Base-by-base conservation (phyloP, 441 rosid genomes). In the Mallotus repandus region DNA sequence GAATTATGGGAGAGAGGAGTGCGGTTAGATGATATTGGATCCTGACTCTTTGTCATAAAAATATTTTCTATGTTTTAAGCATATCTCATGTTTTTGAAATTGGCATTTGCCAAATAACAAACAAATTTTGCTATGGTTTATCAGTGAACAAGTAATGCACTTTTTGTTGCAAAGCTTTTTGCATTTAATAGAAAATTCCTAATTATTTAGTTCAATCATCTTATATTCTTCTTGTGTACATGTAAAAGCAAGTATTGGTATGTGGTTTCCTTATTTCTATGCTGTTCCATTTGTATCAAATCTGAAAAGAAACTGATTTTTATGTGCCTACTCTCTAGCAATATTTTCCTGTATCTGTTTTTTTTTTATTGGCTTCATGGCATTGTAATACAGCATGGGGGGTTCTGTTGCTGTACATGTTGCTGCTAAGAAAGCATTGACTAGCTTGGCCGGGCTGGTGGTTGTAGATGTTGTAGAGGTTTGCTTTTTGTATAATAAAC, bases 391-490 rank as follows among this genome's bases (percentile, higher is more conserved):
- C 84, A 96, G 99, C 84, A 92, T 96, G 98, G 99, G 99, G 74
- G 99, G 98, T 48, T 92, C 99, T 10, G 94, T 96, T n/a, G 97
- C 97, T 64, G 90, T 96, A 68, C 98, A 96, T 77, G 89, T 96
- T 77, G 96, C 99, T 74, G 97, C 97, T 19, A 89, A 78, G 82
- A 96, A 86, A 84, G 77, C 75, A 54, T 83, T 93, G 52, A 83
- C 77, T 72, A 88, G 80, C 81, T 85, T 96, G 89, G 90, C 93
- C 69, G 99, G 99, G 61, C 76, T 96, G 81, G 88, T 96, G 72
- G 92, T 96, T 70, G 92, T 95, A 71, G 99, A 95, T 82, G 99
- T 96, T 76, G 97, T 96, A 32, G 99, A 93, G 98, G 99, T 92
- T 77, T 77, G 83, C n/a, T 75, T 80, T 76, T 60, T 60, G 38